Percentiles rank a stretch among this genome's conserved stretches.
Evolutionary conservation across 164 flowering plant genomes (phyloP).

Genomic region (Cinnamomum micranthum): DNA sequence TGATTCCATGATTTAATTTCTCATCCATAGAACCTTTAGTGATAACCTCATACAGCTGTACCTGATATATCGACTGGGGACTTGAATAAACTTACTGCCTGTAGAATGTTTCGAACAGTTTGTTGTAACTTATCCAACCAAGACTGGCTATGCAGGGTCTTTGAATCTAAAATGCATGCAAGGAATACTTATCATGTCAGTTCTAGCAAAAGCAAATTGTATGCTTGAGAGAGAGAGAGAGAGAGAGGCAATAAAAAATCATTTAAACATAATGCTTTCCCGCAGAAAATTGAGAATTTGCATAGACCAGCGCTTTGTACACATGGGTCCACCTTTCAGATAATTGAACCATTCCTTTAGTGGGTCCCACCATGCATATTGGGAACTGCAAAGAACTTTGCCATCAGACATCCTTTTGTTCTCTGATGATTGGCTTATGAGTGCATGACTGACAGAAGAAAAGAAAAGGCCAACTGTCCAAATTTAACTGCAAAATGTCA

Average conservation of each 20-base stretch:
- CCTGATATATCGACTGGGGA: slow-evolving; percentile 76
- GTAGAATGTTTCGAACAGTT: slow-evolving; percentile 58
- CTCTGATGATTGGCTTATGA: not conserved
- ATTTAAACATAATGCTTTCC: not conserved
- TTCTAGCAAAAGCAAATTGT: not conserved
- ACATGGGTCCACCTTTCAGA: not conserved
- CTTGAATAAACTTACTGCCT: slow-evolving; percentile 71
- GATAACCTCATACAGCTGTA: slow-evolving; percentile 3
- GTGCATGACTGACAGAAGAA: not conserved
- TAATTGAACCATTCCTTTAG: not conserved
- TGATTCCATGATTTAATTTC: not conserved
- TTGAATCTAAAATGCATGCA: slow-evolving; percentile 27
- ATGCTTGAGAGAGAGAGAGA: not conserved
- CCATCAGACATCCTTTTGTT: not conserved
- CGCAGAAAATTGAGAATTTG: not conserved
- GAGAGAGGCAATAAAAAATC: not conserved
- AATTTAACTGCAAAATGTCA: not conserved
- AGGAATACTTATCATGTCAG: not conserved
- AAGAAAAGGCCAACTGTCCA: not conserved
- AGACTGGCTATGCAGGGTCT: slow-evolving; percentile 44
- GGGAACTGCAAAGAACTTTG: not conserved
- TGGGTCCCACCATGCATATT: not conserved
- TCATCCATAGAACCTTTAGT: not conserved
- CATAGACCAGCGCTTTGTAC: not conserved
- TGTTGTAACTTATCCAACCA: slow-evolving; percentile 88